Evolutionary conservation across 768 basidiomycete species (phyloP).

Genomic region (Gymnopilus junonius): DNA sequence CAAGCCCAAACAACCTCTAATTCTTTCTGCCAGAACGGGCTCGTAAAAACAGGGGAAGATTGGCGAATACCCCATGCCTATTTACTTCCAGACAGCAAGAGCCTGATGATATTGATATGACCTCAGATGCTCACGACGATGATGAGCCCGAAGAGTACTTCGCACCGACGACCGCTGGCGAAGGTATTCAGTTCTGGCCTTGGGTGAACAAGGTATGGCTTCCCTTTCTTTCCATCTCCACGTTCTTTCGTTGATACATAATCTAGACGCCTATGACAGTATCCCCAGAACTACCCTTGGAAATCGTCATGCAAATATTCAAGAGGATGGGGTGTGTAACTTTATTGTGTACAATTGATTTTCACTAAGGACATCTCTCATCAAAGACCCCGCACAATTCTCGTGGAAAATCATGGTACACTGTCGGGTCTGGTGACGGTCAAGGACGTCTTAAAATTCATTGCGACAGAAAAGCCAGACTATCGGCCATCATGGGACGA

Average conservation of each 20-base stretch:
- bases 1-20: slow-evolving; percentile 1
- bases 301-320: slow-evolving; percentile 98
- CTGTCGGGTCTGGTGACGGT: slow-evolving; percentile 91
- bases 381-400: slow-evolving; percentile 89
- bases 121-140: slow-evolving; percentile 70
- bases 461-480: slow-evolving; percentile 59
- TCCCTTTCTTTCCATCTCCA: background rate
- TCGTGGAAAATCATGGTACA: slow-evolving; percentile 86
- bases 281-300: slow-evolving; percentile 88
- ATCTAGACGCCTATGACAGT: slow-evolving; percentile 91
- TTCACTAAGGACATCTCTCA: slow-evolving; percentile 2
- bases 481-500: slow-evolving; percentile 62
- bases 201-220: slow-evolving; percentile 91
- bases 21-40: slow-evolving; percentile 63
- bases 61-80: slow-evolving; percentile 69
- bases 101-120: slow-evolving; percentile 52
- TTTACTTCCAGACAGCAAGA: slow-evolving; percentile 65
- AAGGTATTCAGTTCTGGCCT: slow-evolving; percentile 74
- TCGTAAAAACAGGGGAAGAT: slow-evolving; percentile 61
- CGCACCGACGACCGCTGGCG: slow-evolving; percentile 58
- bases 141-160: slow-evolving; percentile 64
- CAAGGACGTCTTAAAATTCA: slow-evolving; percentile 94
- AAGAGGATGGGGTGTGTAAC: slow-evolving; percentile 91
- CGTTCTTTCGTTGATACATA: background rate
- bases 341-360: slow-evolving; percentile 4